Base-by-base conservation (phyloP, 345 rosid species). In the Eucalyptus regnans region DNA sequence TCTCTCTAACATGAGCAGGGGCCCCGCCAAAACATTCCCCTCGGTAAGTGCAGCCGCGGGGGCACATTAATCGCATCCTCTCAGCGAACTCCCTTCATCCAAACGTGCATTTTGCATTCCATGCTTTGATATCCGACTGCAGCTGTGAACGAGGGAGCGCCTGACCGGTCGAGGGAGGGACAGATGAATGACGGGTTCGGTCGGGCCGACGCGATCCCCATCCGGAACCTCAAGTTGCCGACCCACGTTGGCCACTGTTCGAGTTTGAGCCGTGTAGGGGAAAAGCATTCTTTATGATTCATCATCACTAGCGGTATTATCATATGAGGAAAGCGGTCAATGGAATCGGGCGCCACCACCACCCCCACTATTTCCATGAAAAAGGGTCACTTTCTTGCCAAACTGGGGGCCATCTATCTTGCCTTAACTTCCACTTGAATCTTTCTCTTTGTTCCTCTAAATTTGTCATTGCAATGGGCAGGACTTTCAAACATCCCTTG, bases 1-100 rank as follows among this genome's bases (percentile, higher is more conserved):
- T 68, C 80, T 33, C 44, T 17, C 83, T 43, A 76, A 76, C 84
- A 76, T 76, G 48, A 41, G 48, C 84, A 22, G 15, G 48, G 84
- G 29, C 84, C 84, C 84, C 48, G 46, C 84, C 84, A 89, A 91
- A 86, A 93, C 92, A 91, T 91, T 93, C 92, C 86, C 88, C 89
- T 91, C 43, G 88, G 76, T 10, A 29, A 54, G 83, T 41, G 84
- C 50, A 90, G 86, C 46, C 4, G 31, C 43, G 64, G 87, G 89
- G 80, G 86, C 60, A 17, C 84, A 12, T 76, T 41, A 22, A 76
- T 11, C 84, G 81, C 87, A 17, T 41, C 88, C 88, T 64, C 84
- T 49, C 52, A 2, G 46, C 68, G 25, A 86, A 89, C 17, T 64
- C 31, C 83, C 27, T 20, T 37, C 83, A 37, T 37, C 83, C 46